Base-by-base conservation (phyloP, 2,329 filamentous ascomycete genomes). In the Fusarium equiseti region DNA sequence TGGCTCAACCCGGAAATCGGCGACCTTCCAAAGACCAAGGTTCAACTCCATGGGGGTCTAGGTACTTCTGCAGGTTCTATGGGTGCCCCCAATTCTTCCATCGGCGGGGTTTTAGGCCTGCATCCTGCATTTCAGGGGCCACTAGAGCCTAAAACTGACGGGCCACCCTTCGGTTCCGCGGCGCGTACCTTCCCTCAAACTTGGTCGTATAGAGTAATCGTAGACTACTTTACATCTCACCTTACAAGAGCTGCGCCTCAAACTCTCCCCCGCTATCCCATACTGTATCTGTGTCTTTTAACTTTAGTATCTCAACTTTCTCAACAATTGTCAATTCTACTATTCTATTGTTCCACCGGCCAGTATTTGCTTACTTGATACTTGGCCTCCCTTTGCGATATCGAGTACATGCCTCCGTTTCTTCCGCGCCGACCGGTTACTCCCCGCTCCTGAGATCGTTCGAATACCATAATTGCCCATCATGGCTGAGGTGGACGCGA, bases 401-500 rank as follows among this genome's bases (percentile, higher is more conserved):
- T 46, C 32, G 38, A 32, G 63, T 74, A 71, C 61, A 73, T 73
- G 66, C 67, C 64, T 72, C 66, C 65, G 50, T 66, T 70, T 61
- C 60, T 49, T 69, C 70, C 54, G 60, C 65, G 32, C 54, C 69
- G 51, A 54, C 62, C 58, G 44, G 59, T 64, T 61, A 69, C 52
- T 59, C 72, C 65, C 59, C 64, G 55, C 58, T 64, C 69, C 59
- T 62, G 59, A 69, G 66, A 57, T 58, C 66, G 62, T 65, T 55
- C 59, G 53, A 63, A 71, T 60, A 56, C 22, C 26, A 70, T 50
- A 68, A 22, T 70, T 59, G 63, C 71, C 71, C 73, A 68, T 70
- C 77, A 97, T 97, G 93, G 90, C 92, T 79, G 92, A 95, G 82
- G 88, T 93, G 81, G 94, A 97, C 76, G 89, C 88, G 79, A 87